Conservation (phyloP, 345 rosid genomes). For the Balakata baccata region DNA sequence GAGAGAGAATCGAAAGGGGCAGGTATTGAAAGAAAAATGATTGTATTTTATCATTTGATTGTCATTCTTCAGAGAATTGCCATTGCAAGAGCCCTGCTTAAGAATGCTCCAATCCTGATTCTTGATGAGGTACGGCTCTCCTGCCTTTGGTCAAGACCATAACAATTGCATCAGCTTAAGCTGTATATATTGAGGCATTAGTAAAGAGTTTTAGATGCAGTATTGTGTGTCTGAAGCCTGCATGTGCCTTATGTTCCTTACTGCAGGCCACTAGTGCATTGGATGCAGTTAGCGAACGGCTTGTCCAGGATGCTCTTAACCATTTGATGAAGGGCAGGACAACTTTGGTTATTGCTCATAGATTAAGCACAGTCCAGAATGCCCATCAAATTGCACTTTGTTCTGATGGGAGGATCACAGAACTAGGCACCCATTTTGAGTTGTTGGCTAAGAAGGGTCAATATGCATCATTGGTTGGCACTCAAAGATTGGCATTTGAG, state of each 20-base stretch:
- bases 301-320: slow-evolving; percentile 79
- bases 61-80: slow-evolving; percentile 68
- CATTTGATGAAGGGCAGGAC: slow-evolving; percentile 85
- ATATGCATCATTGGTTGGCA: slow-evolving; percentile 80
- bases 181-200: background rate
- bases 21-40: background rate
- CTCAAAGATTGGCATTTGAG: slow-evolving; percentile 89
- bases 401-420: slow-evolving; percentile 66
- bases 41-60: slow-evolving; percentile 9
- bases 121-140: slow-evolving; percentile 67
- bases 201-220: background rate
- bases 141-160: background rate
- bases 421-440: slow-evolving; percentile 79
- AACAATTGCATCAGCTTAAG: background rate
- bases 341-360: slow-evolving; percentile 83
- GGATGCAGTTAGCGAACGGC: slow-evolving; percentile 87
- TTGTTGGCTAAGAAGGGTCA: slow-evolving; percentile 65
- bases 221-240: background rate
- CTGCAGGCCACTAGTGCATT: slow-evolving; percentile 86
- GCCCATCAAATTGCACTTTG: slow-evolving; percentile 83
- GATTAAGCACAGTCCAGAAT: slow-evolving; percentile 89
- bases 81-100: slow-evolving; percentile 83
- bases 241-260: slow-evolving; percentile 1
- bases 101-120: slow-evolving; percentile 78
- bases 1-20: background rate